Base-by-base conservation (phyloP, 306 rosid species). In the Cajanus cajan region DNA sequence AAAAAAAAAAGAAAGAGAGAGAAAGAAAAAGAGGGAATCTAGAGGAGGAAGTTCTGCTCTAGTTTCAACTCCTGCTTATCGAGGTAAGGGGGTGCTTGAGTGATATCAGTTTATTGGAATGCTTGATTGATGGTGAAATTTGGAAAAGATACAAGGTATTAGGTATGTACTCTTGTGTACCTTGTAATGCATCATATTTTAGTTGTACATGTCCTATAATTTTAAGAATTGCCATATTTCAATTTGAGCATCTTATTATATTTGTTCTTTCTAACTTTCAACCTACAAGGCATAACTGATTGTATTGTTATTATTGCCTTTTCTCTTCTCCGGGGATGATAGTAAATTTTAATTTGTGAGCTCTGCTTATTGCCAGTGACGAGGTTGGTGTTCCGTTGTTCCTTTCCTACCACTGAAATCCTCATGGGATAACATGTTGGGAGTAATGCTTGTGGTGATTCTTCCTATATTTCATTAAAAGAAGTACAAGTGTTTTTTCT, bases 351-450 rank as follows among this genome's bases (percentile, higher is more conserved):
- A 33, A 31, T 73, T 15, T 64, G 24, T 36, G 68, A 36, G 59
- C n/a, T 71, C 80, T 72, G 54, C 68, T 65, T 54, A 25, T 48
- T 85, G 25, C 80, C 80, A 57, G 24, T 37, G 64, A 64, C 62
- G 73, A 76, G 65, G 45, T 63, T 21, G 41, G 3, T 33, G 28
- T 67, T n/a, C n/a, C n/a, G n/a, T n/a, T n/a, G n/a, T n/a, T 52
- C 68, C 62, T 40, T 57, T 31, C 58, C 72, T 57, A 48, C 59
- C 24, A 25, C 21, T 52, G 62, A 24, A 70, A 37, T 63, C 70
- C 18, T 73, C 80, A 64, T 24, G 16, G 4, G n/a, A 70, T 76
- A 50, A 75, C n/a, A 40, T 7, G 74, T 41, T 68, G 25, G 71
- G 24, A 45, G 28, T 68, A 74, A 73, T 54, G 43, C 75, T 59